Evolutionary conservation across 1,284 basidiomycete genomes (phyloP), one percentile per base, ranked within the genome.

Genomic region (Sanghuangporus sanghuang): DNA sequence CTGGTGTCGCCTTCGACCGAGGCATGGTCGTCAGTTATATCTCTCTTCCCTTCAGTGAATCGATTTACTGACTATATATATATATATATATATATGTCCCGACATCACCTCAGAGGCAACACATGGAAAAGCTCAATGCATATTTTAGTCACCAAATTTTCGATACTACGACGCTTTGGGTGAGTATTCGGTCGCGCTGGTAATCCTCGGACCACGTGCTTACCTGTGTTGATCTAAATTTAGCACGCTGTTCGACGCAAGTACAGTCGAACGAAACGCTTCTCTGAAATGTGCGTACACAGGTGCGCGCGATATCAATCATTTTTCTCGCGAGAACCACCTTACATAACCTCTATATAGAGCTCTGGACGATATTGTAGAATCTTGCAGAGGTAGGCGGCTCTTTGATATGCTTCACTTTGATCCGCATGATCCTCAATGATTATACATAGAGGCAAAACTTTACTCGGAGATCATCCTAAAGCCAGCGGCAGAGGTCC

Each of bases 101-200:
- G 23, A 32, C 44, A 18, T 9, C 35, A 7, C 5, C 12, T 36
- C 32, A 65, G 64, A 58, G 64, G 32, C 55, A 65, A 6, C 60
- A 62, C 44, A 65, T 65, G 64, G 42, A 61, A 40, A 62, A 42
- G 54, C 60, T 65, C n/a, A 59, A 65, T 27, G 60, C 54, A 35
- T 61, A 55, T 35, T 62, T 65, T 14, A 46, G 55, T 8, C 57
- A 65, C 23, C 64, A 65, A 23, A 65, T 59, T 8, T 65, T 65
- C 27, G 64, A 65, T 46, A 65, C 64, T 16, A 62, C 64, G 4
- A 52, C 64, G 11, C 38, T 65, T 14, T 65, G 64, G 60, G 64
- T 65, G 46, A 14, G 64, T 53, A 8, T 49, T 49, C 8, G 27
- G 27, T 32, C 27, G 27, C 27, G 27, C 27, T 32, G 27, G 5